Evolutionary conservation across 2,329 filamentous ascomycete genomes (phyloP).

Genomic region (Leptographium lundbergii): DNA sequence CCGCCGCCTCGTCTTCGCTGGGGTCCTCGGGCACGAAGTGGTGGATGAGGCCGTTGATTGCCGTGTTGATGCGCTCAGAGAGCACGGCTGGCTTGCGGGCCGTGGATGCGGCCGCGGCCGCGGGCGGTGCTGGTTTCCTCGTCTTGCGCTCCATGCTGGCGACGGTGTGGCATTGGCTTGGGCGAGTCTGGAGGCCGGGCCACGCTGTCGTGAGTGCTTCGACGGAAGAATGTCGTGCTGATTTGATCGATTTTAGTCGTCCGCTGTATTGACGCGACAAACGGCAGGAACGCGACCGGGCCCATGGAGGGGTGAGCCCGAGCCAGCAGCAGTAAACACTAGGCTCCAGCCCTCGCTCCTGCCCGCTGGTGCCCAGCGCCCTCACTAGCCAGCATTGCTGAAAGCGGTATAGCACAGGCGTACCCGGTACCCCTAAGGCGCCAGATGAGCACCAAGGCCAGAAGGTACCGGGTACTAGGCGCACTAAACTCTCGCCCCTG

Average conservation of each 20-base stretch:
- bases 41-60: slow-evolving; percentile 66
- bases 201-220: background rate
- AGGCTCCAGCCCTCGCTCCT: background rate
- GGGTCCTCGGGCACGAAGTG: slow-evolving; percentile 57
- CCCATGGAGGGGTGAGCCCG: background rate
- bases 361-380: background rate
- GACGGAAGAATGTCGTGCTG: background rate
- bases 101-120: background rate
- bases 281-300: background rate
- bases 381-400: background rate
- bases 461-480: background rate
- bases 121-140: slow-evolving; percentile 1
- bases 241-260: background rate
- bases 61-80: slow-evolving; percentile 60
- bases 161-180: background rate
- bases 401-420: background rate
- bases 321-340: background rate
- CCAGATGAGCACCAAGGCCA: background rate
- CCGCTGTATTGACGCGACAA: background rate
- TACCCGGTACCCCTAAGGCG: background rate
- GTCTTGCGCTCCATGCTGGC: slow-evolving; percentile 4
- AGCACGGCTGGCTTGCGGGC: slow-evolving; percentile 41
- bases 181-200: background rate
- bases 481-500: background rate
- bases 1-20: slow-evolving; percentile 52